Evolutionary conservation across 2,329 filamentous ascomycete genomes (phyloP), one percentile per base, ranked within the genome.

Genomic region (Cladophialophora psammophila): DNA sequence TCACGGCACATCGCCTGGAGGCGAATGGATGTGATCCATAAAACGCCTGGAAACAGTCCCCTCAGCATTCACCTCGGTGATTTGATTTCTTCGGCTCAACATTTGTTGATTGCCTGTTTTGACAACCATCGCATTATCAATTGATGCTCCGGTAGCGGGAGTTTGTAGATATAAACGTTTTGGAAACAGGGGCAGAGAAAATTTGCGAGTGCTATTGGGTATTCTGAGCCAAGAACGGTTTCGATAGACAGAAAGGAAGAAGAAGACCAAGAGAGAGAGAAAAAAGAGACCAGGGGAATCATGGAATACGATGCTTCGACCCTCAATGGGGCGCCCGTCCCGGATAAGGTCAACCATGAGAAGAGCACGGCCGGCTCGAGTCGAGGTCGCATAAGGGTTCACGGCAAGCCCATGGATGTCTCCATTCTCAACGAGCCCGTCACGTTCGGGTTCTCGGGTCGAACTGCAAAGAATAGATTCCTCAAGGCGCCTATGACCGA

Each of bases 401-500:
- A 60, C 7, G 63, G 56, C 18, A 50, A 65, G 13, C 50, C 50
- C 3, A 73, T 69, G n/a, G 73, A 78, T 65, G 75, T 79, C 0
- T 77, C 79, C 1, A 77, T 81, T 0, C 76, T 87, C 18, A 81
- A 77, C 10, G 71, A 80, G 70, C 82, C 84, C 10, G 77, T 87
- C 60, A 76, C 77, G 12, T 86, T 85, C 65, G 75, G 78, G 20
- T 86, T 86, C 75, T 85, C 84, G 42, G 82, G 84, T 61, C 82
- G 80, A 61, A 85, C 83, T 1, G 88, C 88, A 1, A 84, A 83
- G 58, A 91, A 91, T 74, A 82, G 88, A 26, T 87, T 90, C 72
- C 77, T 90, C 70, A 91, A 91, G 76, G 87, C 81, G 5, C 85
- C 89, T 42, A 90, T 91, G 88, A 86, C 86, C 1, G 89, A 91